Percentiles rank a stretch among this genome's conserved stretches.
These are phyloP conservation scores for Achaetomiella virescens DNA, from an alignment of 495 filamentous ascomycete species.

Conservation along the genomic window DNA sequence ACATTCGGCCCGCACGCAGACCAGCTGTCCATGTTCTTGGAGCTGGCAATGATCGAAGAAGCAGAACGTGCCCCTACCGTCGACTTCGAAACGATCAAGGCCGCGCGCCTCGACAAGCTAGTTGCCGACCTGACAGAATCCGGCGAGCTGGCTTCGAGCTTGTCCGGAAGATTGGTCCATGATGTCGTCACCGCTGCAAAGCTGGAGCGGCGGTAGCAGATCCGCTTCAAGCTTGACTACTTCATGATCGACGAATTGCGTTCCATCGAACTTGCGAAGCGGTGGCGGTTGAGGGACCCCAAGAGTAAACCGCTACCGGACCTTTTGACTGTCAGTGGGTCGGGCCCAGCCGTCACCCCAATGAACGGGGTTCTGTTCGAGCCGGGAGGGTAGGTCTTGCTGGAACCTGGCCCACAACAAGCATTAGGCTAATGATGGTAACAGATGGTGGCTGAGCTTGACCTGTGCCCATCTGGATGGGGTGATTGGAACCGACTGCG, in stretches of 20 bases:
- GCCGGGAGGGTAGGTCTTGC: not conserved
- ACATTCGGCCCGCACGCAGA: slow-evolving; percentile 17
- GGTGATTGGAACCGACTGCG: slow-evolving; percentile 31
- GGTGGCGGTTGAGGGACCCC: slow-evolving; percentile 31
- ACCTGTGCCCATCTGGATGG: slow-evolving; percentile 44
- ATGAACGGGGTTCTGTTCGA: not conserved
- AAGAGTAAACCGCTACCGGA: not conserved
- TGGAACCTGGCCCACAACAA: too few relatives aligned
- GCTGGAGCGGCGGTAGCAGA: slow-evolving; percentile 35
- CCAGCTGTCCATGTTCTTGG: slow-evolving; percentile 29
- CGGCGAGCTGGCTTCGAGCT: slow-evolving; percentile 6
- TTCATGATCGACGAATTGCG: slow-evolving; percentile 39
- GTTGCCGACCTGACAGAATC: slow-evolving; percentile 30
- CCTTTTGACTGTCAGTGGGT: not conserved
- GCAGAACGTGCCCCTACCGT: slow-evolving; percentile 14
- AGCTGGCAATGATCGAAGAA: slow-evolving; percentile 30
- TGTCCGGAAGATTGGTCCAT: slow-evolving; percentile 17
- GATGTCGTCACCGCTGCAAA: slow-evolving; percentile 22
- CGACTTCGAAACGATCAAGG: slow-evolving; percentile 29
- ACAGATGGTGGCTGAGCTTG: slow-evolving; percentile 46
- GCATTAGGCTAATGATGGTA: not conserved
- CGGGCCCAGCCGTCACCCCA: too few relatives aligned
- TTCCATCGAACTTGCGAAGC: slow-evolving; percentile 21
- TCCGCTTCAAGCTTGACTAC: slow-evolving; percentile 32
- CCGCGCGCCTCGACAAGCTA: slow-evolving; percentile 40